Evolutionary conservation across 2,329 filamentous ascomycete genomes (phyloP), one percentile per base, ranked within the genome.

Genomic region (Fusarium haematococcum): DNA sequence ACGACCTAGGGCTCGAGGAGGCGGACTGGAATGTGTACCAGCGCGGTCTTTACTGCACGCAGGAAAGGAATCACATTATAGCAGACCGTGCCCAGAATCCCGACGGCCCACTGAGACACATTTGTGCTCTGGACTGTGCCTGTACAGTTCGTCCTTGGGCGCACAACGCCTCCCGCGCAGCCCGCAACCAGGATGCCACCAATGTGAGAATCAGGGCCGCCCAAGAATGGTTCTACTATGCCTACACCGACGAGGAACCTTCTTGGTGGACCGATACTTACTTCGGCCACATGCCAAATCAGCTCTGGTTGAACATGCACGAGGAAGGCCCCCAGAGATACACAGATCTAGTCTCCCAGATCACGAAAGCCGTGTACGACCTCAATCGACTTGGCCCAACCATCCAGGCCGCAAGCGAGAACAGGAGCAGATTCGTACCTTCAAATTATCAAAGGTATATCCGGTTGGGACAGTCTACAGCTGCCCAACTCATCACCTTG

Each of bases 151-250:
- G 57, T 10, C 67, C 73, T 43, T 61, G 33, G 32, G 56, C 66
- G n/a, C 67, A 75, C 33, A 75, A 75, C 45, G 27, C 69, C 8
- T 61, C 71, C 0, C 69, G 73, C 8, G 59, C 62, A 10, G 43
- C 13, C 27, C 69, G 73, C 57, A 68, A 68, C 16, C 67, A 61
- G 5, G 69, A 73, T 23, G 56, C 30, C 48, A 16, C 1, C n/a
- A 41, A 35, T 6, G 20, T 65, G 11, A 68, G 67, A 27, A n/a
- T 37, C n/a, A 61, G n/a, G 16, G 3, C 6, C 4, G 20, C 61
- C 5, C 11, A 7, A 1, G 2, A 20, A 4, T 76, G 74, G 74
- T 65, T 63, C 14, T 4, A 5, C 9, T 45, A 35, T 13, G 23
- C 16, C 27, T 4, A 16, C 6, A 18, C n/a, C 7, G 57, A 68